Base-by-base conservation (phyloP, 2,329 filamentous ascomycete genomes). In the Aspergillus sp. region DNA sequence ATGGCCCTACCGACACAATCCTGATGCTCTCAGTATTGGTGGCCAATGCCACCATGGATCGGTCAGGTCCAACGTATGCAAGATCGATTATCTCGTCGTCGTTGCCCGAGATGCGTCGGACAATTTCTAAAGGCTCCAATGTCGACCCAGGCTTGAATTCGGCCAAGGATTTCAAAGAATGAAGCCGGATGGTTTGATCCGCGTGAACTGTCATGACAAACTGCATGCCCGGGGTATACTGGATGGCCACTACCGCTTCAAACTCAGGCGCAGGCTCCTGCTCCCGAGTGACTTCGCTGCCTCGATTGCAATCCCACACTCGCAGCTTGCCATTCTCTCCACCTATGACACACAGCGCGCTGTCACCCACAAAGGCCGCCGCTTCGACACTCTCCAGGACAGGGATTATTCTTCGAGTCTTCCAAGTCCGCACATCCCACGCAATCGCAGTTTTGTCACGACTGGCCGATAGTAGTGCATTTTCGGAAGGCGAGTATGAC, bases 61-160 rank as follows among this genome's bases (percentile, higher is more conserved):
- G 81, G 57, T 94, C 84, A 0, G 83, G 80, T 1, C 93, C 81
- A 46, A 97, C 75, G 59, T 93, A 96, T 29, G 85, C 86, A 32
- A 98, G 73, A 62, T 98, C 94, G 56, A 98, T 96, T 44, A 98
- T 89, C 65, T 98, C 93, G 64, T 98, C 94, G 65, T 97, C 89
- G 5, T 93, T 96, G 45, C 93, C 94, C 4, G 91, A 95, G 55
- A 98, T 94, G 40, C 88, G 81, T 55, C 86, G 81, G 40, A 86
- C 77, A 1, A 83, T 60, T 7, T 77, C 73, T 27, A 85, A 65
- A n/a, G 79, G 70, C n/a, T 71, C 65, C 70, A 86, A 61, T 68
- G 72, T 58, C 62, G 75, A 56, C 48, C 70, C 53, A 33, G 63
- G 58, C 42, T 63, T 63, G 48, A 63, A 65, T 36, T 56, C 52